These are phyloP conservation scores for Cyberlindnera mississippiensis DNA, from an alignment of 805 yeast genomes.

Conservation along the genomic window DNA sequence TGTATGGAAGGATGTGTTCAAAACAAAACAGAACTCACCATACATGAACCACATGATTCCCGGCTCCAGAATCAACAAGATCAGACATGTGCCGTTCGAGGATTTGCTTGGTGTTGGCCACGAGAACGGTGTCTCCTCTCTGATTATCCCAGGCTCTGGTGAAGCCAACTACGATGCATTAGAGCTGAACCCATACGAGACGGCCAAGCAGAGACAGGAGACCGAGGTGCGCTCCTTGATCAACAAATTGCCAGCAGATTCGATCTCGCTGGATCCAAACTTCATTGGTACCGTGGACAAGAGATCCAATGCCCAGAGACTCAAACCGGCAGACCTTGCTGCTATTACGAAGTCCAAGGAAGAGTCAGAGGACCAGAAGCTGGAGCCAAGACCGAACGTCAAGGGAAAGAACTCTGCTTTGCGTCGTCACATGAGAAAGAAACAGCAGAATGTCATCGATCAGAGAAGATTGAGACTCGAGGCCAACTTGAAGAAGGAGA, in stretches of 20 bases:
- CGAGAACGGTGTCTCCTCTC: slow-evolving; percentile 68
- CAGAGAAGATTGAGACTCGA: slow-evolving; percentile 78
- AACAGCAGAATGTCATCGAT: slow-evolving; percentile 79
- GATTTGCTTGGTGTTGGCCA: slow-evolving; percentile 94
- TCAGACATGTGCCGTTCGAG: slow-evolving; percentile 87
- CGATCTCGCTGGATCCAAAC: slow-evolving; percentile 86
- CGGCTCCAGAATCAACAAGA: slow-evolving; percentile 64
- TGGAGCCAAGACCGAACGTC: slow-evolving; percentile 50
- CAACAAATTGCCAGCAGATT: slow-evolving; percentile 88
- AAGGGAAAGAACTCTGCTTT: slow-evolving; percentile 81
- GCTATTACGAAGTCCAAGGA: slow-evolving; percentile 35
- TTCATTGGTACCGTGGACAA: slow-evolving; percentile 81
- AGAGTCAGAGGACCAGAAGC: slow-evolving; percentile 43
- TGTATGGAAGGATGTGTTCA: slow-evolving; percentile 85
- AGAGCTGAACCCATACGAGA: slow-evolving; percentile 89
- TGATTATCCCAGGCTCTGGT: slow-evolving; percentile 94
- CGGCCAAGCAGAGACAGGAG: slow-evolving; percentile 90
- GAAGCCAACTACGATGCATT: slow-evolving; percentile 96
- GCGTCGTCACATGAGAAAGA: slow-evolving; percentile 76
- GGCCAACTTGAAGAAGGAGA: slow-evolving; percentile 68
- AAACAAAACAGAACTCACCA: slow-evolving; percentile 69
- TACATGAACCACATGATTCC: slow-evolving; percentile 89
- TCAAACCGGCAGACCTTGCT: slow-evolving; percentile 55
- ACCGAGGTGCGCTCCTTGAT: slow-evolving; percentile 80
- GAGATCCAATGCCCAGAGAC: slow-evolving; percentile 57